Evolutionary conservation across 2,329 filamentous ascomycete species (phyloP).

Genomic region (Hypoxylon sp.): DNA sequence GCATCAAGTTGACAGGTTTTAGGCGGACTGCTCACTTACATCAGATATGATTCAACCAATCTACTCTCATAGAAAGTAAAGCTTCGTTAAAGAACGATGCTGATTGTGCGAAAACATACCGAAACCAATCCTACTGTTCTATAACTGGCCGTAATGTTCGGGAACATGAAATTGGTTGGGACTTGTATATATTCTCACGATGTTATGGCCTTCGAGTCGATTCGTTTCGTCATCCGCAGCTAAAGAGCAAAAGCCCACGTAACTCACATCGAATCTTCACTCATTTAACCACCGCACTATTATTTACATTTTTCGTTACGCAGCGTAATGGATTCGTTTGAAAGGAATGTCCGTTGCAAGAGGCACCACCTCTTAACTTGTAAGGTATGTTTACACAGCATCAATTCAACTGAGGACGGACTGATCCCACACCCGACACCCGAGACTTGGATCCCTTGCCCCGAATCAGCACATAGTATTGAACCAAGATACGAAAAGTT

Average conservation of each 20-base stretch:
- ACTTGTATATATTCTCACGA: constrained; percentile 4
- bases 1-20: neutral
- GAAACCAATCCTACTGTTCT: constrained; percentile 6
- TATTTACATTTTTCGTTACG: neutral
- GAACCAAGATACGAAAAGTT: constrained; percentile 23
- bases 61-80: neutral
- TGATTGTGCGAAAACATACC: neutral
- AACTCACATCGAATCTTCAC: neutral
- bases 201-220: neutral
- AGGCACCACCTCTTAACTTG: constrained; percentile 23
- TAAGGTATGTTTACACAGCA: constrained; percentile 31
- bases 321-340: neutral
- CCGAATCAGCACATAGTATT: constrained; percentile 15
- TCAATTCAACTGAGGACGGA: constrained; percentile 13
- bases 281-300: neutral
- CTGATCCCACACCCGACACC: too few relatives aligned
- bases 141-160: too few relatives aligned
- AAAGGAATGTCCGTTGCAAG: constrained; percentile 9
- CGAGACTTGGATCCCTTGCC: constrained; percentile 4
- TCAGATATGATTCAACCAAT: neutral
- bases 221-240: neutral
- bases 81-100: neutral
- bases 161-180: neutral
- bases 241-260: neutral
- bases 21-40: neutral